These are phyloP conservation scores for Fusarium citri DNA, from an alignment of 2,329 filamentous ascomycete species.

Conservation along the genomic window DNA sequence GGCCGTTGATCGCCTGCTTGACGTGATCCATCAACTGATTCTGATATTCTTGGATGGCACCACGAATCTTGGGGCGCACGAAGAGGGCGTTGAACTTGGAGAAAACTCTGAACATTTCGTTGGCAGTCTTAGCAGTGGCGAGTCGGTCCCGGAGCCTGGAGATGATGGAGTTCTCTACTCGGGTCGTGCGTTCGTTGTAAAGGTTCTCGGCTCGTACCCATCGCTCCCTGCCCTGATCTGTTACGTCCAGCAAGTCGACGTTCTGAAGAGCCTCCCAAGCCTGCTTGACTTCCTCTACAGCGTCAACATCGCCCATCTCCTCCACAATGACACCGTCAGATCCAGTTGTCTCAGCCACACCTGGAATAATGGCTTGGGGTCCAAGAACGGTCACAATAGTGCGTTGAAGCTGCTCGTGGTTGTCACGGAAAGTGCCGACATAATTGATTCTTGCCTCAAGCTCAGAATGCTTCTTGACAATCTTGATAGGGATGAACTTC, in stretches of 20 bases:
- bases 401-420: slow-evolving; percentile 95
- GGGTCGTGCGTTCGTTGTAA: slow-evolving; percentile 96
- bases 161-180: slow-evolving; percentile 99
- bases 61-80: slow-evolving; percentile 97
- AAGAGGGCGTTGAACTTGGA: slow-evolving; percentile 99
- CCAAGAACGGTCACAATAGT: slow-evolving; percentile 98
- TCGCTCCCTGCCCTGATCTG: slow-evolving; percentile 85
- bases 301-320: slow-evolving; percentile 96
- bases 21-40: slow-evolving; percentile 98
- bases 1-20: slow-evolving; percentile 90
- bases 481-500: slow-evolving; percentile 99
- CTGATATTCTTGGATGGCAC: slow-evolving; percentile 97
- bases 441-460: slow-evolving; percentile 93
- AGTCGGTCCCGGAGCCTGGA: slow-evolving; percentile 90
- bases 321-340: slow-evolving; percentile 80
- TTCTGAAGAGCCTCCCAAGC: slow-evolving; percentile 95
- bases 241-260: slow-evolving; percentile 93
- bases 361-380: slow-evolving; percentile 71
- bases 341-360: slow-evolving; percentile 61
- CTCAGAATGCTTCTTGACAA: slow-evolving; percentile 85
- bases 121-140: slow-evolving; percentile 95
- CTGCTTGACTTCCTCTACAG: slow-evolving; percentile 93
- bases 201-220: slow-evolving; percentile 96
- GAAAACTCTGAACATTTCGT: slow-evolving; percentile 99
- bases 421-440: slow-evolving; percentile 92